Base-by-base conservation (phyloP, 352 stramenopile genomes). In the Pythium oligandrum region DNA sequence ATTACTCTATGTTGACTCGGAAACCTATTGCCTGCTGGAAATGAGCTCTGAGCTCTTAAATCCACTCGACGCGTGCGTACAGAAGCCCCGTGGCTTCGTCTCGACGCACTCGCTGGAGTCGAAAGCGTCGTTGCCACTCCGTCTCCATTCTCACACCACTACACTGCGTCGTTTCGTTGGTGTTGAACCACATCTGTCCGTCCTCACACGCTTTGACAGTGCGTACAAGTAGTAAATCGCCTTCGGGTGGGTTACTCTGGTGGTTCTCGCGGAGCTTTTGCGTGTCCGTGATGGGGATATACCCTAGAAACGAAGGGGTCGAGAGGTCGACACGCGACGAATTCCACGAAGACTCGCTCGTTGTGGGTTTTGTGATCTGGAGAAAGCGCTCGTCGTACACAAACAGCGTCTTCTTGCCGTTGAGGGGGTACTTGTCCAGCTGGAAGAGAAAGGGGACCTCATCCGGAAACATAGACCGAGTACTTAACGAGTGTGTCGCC, bases 31-130 rank as follows among this genome's bases (percentile, higher is more conserved):
- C 17, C 17, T 26, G 17, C 17, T 26, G 17, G 17, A 26, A 26
- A 26, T 26, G 17, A 26, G 17, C 0, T 26, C 17, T 26, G 17
- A 26, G 17, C 17, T 26, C 17, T 48, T 48, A 36, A 51, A 51
- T 51, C 45, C 45, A 51, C 47, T 53, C 47, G 33, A 53, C 47
- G 26, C 47, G 47, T 9, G 33, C 47, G 30, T 53, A 53, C 11
- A 53, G 36, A 11, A 53, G 4, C 33, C 47, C 47, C 32, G 32
- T 44, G 6, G 17, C 11, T 26, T 11, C 33, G 30, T 53, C 47
- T 10, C 12, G n/a, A 26, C 47, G 47, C 32, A 53, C 47, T 31
- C 6, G 40, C 47, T 53, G 17, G 17, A 53, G 47, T 43, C 35
- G 47, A 17, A 53, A 53, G 5, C 45, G 45, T 38, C 38, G 45